Base-by-base conservation (phyloP, 2,329 filamentous ascomycete genomes). In the Scolecobasidium constrictum region DNA sequence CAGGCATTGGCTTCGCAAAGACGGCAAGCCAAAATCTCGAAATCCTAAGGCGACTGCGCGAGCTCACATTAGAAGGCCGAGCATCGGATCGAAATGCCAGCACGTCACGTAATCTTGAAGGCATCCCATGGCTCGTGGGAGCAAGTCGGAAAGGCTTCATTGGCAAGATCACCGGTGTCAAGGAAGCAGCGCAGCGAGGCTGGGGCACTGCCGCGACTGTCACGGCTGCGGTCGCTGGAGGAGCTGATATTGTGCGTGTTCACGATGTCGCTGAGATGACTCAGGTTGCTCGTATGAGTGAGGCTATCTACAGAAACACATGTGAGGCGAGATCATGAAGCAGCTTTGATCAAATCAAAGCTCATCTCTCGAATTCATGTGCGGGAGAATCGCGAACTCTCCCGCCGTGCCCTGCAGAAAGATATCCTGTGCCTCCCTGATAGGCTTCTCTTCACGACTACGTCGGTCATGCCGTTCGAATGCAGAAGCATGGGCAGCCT, bases 1-100 rank as follows among this genome's bases (percentile, higher is more conserved):
- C 92, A 0, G 92, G 92, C 0, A 75, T 98, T 22, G 92, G 92
- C 0, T 98, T 98, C 57, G 87, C 92, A 44, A 98, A 98, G 67
- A 80, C 77, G 1, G 69, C 72, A 42, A 69, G 73, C 33, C 86
- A 95, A 59, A 95, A 95, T 60, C 65, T 95, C 2, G 78, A 86
- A 52, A 65, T 98, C 2, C 66, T 98, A 23, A 71, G 83, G 6
- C 64, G 75, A 1, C 62, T 93, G 22, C 68, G 71, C 6, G 74
- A 78, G 49, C 64, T 94, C 26, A 31, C 26, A 7, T 31, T n/a
- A 31, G 26, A 7, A 31, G n/a, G 49, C 58, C 13, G 45, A 43
- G 7, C 55, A 49, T 40, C 54, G 54, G 13, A 78, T 61, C 74
- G 47, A 74, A 78, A 51, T 75, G 16, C 9, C n/a, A n/a, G 26